Percentiles rank a stretch among this genome's conserved stretches.
These are phyloP conservation scores for Pseudocercospora musae DNA, from an alignment of 2,329 filamentous ascomycete species.

Conservation along the genomic window DNA sequence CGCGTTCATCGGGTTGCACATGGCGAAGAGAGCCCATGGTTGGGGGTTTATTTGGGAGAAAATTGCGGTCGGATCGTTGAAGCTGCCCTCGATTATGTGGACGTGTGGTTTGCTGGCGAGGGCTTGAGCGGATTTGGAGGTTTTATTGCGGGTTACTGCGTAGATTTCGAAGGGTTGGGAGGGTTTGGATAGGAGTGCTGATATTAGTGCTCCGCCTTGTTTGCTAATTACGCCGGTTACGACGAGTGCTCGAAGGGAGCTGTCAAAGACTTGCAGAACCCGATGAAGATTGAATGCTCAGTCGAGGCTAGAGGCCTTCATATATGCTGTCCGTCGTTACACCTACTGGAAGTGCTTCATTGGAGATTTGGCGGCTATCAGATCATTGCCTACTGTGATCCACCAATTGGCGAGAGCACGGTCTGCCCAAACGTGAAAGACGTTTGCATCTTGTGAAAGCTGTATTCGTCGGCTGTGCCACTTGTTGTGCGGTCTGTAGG, in stretches of 20 bases:
- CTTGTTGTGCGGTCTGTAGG: background rate
- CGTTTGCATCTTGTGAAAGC: background rate
- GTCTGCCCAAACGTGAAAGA: background rate
- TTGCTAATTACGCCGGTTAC: constrained; percentile 48
- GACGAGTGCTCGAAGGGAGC: constrained; percentile 31
- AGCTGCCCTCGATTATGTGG: constrained; percentile 56
- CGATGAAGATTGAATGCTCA: background rate
- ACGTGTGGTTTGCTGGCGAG: constrained; percentile 48
- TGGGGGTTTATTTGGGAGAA: constrained; percentile 42
- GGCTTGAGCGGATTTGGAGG: constrained; percentile 50
- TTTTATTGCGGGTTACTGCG: constrained; percentile 58
- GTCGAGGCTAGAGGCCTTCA: background rate
- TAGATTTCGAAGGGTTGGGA: constrained; percentile 45
- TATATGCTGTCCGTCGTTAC: background rate
- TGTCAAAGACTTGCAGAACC: background rate
- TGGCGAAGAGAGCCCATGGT: constrained; percentile 31
- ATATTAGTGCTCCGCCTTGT: constrained; percentile 46
- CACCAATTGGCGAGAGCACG: background rate
- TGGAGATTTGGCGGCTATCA: background rate
- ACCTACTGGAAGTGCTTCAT: background rate
- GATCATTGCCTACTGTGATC: background rate
- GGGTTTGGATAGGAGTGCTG: constrained; percentile 39
- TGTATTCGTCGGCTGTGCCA: background rate
- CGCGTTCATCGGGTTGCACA: constrained; percentile 25
- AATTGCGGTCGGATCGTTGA: constrained; percentile 51